Base-by-base conservation (phyloP, 2,329 filamentous ascomycete species). In the Nemania abortiva region DNA sequence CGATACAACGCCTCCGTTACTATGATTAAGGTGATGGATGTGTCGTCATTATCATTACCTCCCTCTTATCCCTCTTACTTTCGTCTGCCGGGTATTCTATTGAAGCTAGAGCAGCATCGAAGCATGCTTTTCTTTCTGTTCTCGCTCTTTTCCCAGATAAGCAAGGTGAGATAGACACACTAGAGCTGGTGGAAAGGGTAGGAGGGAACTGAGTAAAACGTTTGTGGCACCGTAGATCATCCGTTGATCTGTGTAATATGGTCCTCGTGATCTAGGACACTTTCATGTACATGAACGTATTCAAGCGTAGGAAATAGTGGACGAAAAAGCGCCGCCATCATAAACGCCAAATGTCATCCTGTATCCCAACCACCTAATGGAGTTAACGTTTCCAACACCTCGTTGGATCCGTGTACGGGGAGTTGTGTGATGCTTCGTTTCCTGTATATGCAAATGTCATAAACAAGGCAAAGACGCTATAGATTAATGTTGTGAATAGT, bases 361-460 rank as follows among this genome's bases (percentile, higher is more conserved):
- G 15, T 47, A 47, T 6, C 27, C 45, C 42, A 15, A 27, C 24
- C 11, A 20, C 42, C 56, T 9, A 29, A 65, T 37, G 13, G 22
- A 63, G 39, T 57, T 42, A 61, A 53, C 34, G 45, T 49, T 53
- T 55, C 39, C n/a, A 65, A 64, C 52, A 34, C 52, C 52, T 62
- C 27, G 18, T 61, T 49, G 24, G 52, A 64, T 34, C 10, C 24
- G 31, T 39, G 22, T 61, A 57, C n/a, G 52, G 57, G 31, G 24
- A 56, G 49, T 11, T 18, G 10, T 56, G 47, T 18, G 37, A 18
- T 34, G 49, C 29, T 49, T 62, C 34, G 50, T 54, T 47, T 39
- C 53, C 39, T 47, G 61, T 65, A 31, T 63, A 70, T 65, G 65
- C 65, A 63, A 68, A 27, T 45, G 49, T 58, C 57, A 24, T 63